Evolutionary conservation across 495 filamentous ascomycete species (phyloP).

Genomic region (Copromyces sp.): DNA sequence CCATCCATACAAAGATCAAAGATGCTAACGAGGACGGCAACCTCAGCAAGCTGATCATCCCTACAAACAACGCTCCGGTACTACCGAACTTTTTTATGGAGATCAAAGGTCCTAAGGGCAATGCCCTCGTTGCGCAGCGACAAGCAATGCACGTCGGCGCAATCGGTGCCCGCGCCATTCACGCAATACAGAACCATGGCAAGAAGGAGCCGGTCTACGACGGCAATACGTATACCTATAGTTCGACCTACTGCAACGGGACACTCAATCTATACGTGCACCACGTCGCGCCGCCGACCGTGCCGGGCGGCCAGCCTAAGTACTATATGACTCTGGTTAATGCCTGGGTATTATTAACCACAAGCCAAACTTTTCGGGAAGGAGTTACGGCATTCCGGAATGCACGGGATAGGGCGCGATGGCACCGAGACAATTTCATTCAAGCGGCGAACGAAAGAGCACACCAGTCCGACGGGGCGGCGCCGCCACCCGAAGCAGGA

Average conservation of each 20-base stretch:
- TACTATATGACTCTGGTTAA: conserved; percentile 30
- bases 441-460: conserved; percentile 7
- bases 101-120: conserved; percentile 27
- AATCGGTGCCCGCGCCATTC: conserved; percentile 36
- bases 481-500: background rate
- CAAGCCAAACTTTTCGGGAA: background rate
- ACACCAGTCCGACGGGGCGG: background rate
- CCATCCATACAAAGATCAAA: conserved; percentile 4
- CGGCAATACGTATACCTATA: conserved; percentile 25
- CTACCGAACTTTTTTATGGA: conserved; percentile 35
- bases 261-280: conserved; percentile 28
- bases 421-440: conserved; percentile 13
- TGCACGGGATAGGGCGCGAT: conserved; percentile 9
- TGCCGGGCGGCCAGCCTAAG: conserved; percentile 16
- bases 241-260: conserved; percentile 26
- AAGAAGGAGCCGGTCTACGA: conserved; percentile 28
- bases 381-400: conserved; percentile 12
- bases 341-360: background rate
- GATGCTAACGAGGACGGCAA: background rate
- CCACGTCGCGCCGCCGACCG: conserved; percentile 22
- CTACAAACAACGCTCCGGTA: conserved; percentile 27
- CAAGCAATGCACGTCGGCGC: conserved; percentile 37
- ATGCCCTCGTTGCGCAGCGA: conserved; percentile 19
- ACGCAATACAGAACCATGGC: conserved; percentile 19
- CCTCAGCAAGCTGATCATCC: conserved; percentile 22